These are phyloP conservation scores for Clitopilus passeckerianus DNA, from an alignment of 768 basidiomycete species.

Conservation along the genomic window DNA sequence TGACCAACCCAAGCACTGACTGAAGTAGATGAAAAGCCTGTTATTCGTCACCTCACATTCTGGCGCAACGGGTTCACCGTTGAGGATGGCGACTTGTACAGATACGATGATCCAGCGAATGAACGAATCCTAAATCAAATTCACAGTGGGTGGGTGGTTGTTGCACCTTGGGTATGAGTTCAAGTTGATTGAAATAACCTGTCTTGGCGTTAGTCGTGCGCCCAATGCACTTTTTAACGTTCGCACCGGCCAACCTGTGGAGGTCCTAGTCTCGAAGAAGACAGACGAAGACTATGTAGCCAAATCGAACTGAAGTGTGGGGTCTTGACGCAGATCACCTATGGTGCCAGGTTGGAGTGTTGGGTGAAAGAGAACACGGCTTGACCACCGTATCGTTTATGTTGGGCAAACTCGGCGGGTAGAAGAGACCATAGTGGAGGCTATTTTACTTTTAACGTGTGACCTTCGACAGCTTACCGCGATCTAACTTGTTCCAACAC, in stretches of 20 bases:
- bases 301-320: too few relatives aligned
- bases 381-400: too few relatives aligned
- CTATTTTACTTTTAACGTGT: too few relatives aligned
- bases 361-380: too few relatives aligned
- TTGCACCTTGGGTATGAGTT: neutral
- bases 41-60: slow-evolving; percentile 75
- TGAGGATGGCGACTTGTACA: slow-evolving; percentile 81
- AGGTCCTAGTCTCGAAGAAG: slow-evolving; percentile 72
- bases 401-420: too few relatives aligned
- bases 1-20: slow-evolving; percentile 10
- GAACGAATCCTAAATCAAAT: slow-evolving; percentile 68
- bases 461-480: too few relatives aligned
- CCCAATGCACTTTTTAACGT: slow-evolving; percentile 77
- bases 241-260: slow-evolving; percentile 71
- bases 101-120: slow-evolving; percentile 77
- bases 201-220: slow-evolving; percentile 49
- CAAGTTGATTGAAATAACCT: neutral
- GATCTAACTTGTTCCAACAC: too few relatives aligned
- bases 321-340: too few relatives aligned
- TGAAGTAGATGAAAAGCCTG: slow-evolving; percentile 42
- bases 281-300: slow-evolving; percentile 66
- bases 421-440: too few relatives aligned
- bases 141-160: slow-evolving; percentile 59
- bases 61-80: slow-evolving; percentile 94
- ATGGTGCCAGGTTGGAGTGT: too few relatives aligned